Evolutionary conservation across 2,329 filamentous ascomycete genomes (phyloP).

Genomic region (Lecanoromycetidae sp.): DNA sequence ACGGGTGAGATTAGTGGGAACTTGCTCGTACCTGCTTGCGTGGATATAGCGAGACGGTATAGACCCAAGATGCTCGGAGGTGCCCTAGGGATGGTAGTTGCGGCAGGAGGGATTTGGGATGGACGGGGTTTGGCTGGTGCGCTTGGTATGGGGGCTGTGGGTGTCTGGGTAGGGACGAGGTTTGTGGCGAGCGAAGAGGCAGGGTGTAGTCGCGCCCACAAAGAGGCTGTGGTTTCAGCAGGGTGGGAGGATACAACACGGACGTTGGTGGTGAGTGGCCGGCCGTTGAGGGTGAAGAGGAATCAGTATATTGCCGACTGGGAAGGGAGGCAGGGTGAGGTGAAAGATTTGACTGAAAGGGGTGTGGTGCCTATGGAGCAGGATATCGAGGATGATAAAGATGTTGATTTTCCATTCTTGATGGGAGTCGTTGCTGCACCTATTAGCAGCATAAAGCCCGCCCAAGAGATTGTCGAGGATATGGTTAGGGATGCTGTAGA

Average conservation of each 20-base stretch:
- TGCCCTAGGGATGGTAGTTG: conserved; percentile 68
- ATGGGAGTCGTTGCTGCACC: conserved; percentile 89
- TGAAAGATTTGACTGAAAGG: conserved; percentile 60
- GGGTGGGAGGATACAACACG: conserved; percentile 67
- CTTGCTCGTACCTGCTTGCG: conserved; percentile 77
- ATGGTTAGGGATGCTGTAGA: conserved; percentile 71
- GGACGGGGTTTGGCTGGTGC: conserved; percentile 68
- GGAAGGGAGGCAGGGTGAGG: conserved; percentile 64
- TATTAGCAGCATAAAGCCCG: conserved; percentile 66
- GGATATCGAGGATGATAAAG: conserved; percentile 70
- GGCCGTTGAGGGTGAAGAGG: conserved; percentile 65
- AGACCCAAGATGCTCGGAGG: conserved; percentile 54
- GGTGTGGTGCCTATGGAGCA: conserved; percentile 72
- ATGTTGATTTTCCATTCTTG: conserved; percentile 74
- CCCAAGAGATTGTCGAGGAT: conserved; percentile 71
- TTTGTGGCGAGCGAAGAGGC: conserved; percentile 80
- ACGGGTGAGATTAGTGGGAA: conserved; percentile 77
- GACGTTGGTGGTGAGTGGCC: conserved; percentile 69
- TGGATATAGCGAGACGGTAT: conserved; percentile 67
- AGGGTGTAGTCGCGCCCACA: conserved; percentile 68
- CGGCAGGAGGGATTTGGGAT: conserved; percentile 77
- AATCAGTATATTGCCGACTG: conserved; percentile 76
- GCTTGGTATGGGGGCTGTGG: conserved; percentile 76
- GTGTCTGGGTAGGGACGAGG: conserved; percentile 88
- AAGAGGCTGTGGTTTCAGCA: conserved; percentile 70